Evolutionary conservation across 2,329 filamentous ascomycete genomes (phyloP).

Genomic region (Daldinia eschscholtzii): DNA sequence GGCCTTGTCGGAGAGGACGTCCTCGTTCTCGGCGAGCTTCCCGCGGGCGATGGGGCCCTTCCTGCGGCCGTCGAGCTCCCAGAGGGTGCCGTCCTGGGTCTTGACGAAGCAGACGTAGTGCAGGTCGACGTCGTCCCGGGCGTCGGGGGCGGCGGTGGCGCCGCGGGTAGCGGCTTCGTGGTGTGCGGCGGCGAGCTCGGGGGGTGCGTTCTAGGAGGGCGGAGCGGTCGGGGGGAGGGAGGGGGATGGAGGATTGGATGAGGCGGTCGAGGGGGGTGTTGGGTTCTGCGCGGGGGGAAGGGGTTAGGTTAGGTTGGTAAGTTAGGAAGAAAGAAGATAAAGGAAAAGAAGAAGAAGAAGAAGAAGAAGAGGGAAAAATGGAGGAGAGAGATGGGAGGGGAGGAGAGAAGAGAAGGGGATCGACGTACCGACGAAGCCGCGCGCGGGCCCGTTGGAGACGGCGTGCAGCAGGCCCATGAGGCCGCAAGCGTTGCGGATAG

Average conservation of each 20-base stretch:
- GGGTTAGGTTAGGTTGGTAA: constrained; percentile 57
- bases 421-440: constrained; percentile 68
- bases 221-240: constrained; percentile 75
- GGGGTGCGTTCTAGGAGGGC: constrained; percentile 80
- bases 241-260: constrained; percentile 75
- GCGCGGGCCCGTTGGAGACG: constrained; percentile 80
- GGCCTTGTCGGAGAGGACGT: constrained; percentile 81
- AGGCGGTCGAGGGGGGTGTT: constrained; percentile 73
- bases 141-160: constrained; percentile 82
- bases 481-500: constrained; percentile 92
- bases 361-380: constrained; percentile 39
- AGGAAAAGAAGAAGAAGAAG: background rate
- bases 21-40: constrained; percentile 69
- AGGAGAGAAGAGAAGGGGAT: background rate
- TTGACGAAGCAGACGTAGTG: constrained; percentile 98
- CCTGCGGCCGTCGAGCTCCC: constrained; percentile 71
- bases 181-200: constrained; percentile 82
- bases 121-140: constrained; percentile 86
- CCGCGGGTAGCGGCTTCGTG: constrained; percentile 80
- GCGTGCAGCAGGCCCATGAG: constrained; percentile 90
- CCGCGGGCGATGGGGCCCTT: constrained; percentile 71
- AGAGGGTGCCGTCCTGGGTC: constrained; percentile 70
- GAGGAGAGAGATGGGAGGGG: background rate
- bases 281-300: constrained; percentile 53
- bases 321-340: constrained; percentile 40